Evolutionary conservation across 2,329 filamentous ascomycete species (phyloP).

Genomic region (Ambrosiella xylebori): DNA sequence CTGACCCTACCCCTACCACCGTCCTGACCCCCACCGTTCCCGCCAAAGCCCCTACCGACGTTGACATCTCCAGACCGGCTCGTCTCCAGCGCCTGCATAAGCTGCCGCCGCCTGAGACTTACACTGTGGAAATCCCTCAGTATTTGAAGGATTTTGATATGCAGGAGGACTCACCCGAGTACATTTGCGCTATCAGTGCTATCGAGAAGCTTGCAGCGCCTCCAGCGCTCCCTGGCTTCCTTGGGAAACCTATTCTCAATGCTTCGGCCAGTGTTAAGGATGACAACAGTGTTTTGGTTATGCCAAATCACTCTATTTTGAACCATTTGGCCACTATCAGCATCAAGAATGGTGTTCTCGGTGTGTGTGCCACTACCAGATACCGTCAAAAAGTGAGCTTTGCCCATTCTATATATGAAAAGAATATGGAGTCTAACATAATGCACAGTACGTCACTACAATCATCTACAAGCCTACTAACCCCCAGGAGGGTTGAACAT

Average conservation of each 20-base stretch:
- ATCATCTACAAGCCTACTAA: conserved; percentile 87
- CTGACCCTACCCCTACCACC: conserved; percentile 16
- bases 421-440: not conserved
- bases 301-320: conserved; percentile 80
- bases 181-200: conserved; percentile 56
- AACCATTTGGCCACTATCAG: conserved; percentile 96
- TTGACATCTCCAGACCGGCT: conserved; percentile 2
- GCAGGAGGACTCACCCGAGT: conserved; percentile 57
- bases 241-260: conserved; percentile 90
- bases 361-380: conserved; percentile 90
- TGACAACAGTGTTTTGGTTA: conserved; percentile 89
- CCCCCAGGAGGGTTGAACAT: conserved; percentile 8
- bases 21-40: not conserved
- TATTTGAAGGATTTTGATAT: conserved; percentile 80
- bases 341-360: conserved; percentile 90
- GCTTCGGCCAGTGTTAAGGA: conserved; percentile 86
- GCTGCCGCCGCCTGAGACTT: conserved; percentile 39
- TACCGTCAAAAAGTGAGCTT: conserved; percentile 75
- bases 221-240: conserved; percentile 72
- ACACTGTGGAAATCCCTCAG: conserved; percentile 59
- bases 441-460: conserved; percentile 72
- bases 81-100: conserved; percentile 35
- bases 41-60: conserved; percentile 14
- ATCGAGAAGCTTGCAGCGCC: conserved; percentile 69
- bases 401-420: not conserved